These are phyloP conservation scores for Brachypodium distachyon DNA, from an alignment of 202 grass and related monocot genomes.

Conservation along the genomic window DNA sequence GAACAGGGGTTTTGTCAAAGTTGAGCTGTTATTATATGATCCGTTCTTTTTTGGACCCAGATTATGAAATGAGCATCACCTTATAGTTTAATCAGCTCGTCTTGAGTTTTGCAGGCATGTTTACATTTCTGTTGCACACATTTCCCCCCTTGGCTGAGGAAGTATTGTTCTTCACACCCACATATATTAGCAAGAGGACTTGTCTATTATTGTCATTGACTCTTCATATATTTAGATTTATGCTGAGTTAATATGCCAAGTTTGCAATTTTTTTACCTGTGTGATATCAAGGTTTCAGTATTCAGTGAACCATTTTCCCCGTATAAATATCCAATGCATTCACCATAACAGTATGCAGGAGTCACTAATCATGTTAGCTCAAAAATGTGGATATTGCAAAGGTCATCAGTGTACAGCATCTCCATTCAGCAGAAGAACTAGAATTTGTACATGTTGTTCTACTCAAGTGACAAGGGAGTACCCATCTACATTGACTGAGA, in stretches of 20 bases:
- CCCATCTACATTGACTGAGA: not conserved
- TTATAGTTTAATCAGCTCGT: slow-evolving; percentile 15
- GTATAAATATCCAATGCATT: not conserved
- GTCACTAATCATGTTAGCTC: slow-evolving; percentile 1
- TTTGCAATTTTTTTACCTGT: not conserved
- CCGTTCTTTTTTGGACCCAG: slow-evolving; percentile 50
- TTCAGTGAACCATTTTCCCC: not conserved
- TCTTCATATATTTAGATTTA: not conserved
- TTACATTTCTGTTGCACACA: not conserved
- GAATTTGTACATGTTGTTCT: slow-evolving; percentile 27
- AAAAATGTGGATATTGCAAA: slow-evolving; percentile 34
- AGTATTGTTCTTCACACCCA: not conserved
- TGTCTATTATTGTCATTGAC: not conserved
- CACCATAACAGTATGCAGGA: not conserved
- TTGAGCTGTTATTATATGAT: slow-evolving; percentile 40
- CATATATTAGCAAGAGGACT: too few relatives aligned
- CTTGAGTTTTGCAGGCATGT: not conserved
- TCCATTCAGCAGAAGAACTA: not conserved
- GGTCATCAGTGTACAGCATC: slow-evolving; percentile 14
- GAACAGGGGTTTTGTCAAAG: slow-evolving; percentile 49
- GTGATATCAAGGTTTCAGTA: not conserved
- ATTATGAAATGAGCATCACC: slow-evolving; percentile 29
- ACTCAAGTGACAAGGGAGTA: slow-evolving; percentile 15
- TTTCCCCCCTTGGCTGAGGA: not conserved
- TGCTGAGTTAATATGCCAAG: not conserved